phyloP scores from a whole-genome alignment of 2,329 filamentous ascomycete genomes.

The Aspergillus calidoustus region DNA sequence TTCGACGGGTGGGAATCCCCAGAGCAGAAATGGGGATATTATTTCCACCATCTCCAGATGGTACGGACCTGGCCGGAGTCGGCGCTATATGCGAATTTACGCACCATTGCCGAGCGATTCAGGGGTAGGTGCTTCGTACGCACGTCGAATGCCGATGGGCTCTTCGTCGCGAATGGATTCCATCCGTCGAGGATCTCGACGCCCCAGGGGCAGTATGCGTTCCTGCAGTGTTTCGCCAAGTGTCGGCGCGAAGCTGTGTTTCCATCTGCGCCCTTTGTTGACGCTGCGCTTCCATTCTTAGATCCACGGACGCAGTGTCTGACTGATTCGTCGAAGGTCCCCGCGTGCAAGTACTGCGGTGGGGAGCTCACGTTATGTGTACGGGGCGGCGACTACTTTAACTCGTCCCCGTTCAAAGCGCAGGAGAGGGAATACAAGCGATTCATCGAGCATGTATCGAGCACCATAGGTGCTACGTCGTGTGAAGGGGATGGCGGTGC shows the following conservation, averaged over 20 bases:
- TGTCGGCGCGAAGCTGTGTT: constrained; percentile 27
- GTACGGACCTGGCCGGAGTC: neutral
- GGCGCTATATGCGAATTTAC: neutral
- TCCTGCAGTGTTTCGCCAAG: constrained; percentile 27
- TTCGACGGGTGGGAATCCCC: constrained; percentile 23
- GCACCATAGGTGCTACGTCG: neutral
- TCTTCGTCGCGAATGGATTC: constrained; percentile 28
- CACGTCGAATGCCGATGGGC: constrained; percentile 29
- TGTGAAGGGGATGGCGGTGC: neutral
- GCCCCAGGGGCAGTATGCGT: constrained; percentile 29
- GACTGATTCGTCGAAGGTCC: constrained; percentile 13
- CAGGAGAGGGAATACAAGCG: constrained; percentile 21
- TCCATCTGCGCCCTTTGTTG: constrained; percentile 22
- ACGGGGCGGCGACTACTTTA: constrained; percentile 29
- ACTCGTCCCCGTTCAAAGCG: constrained; percentile 17
- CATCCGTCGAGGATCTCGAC: constrained; percentile 20
- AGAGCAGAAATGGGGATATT: constrained; percentile 30
- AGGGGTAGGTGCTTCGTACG: constrained; percentile 21
- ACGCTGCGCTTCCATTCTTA: constrained; percentile 24
- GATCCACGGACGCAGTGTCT: constrained; percentile 21
- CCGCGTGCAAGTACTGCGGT: constrained; percentile 23
- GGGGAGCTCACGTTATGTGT: constrained; percentile 28
- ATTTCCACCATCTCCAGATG: constrained; percentile 21
- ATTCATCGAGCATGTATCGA: constrained; percentile 13
- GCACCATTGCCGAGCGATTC: constrained; percentile 2